phyloP scores from a whole-genome alignment of 805 yeast species.

The Dipodascus geniculatus region DNA sequence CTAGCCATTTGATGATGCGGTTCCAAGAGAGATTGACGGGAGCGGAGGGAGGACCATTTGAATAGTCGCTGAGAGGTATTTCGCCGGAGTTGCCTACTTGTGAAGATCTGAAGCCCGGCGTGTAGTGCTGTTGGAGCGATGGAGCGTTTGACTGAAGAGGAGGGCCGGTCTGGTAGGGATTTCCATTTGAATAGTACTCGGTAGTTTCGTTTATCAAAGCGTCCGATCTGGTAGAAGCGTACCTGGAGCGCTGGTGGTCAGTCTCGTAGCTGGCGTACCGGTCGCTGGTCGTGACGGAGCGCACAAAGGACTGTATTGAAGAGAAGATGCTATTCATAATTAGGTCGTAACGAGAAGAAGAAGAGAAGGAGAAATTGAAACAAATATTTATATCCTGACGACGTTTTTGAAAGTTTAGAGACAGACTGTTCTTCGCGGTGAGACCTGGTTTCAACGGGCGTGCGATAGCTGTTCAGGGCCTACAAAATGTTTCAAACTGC shows the following conservation, averaged over 20 bases:
- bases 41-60: constrained; percentile 50
- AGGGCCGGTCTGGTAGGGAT: constrained; percentile 9
- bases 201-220: constrained; percentile 3
- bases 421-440: too few species aligned
- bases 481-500: neutral
- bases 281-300: constrained; percentile 28
- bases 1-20: constrained; percentile 77
- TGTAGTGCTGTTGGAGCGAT: constrained; percentile 17
- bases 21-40: constrained; percentile 77
- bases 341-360: neutral
- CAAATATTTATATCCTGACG: too few species aligned
- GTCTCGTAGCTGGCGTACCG: constrained; percentile 28
- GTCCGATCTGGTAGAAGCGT: constrained; percentile 2
- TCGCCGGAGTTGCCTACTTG: constrained; percentile 23
- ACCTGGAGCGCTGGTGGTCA: constrained; percentile 6
- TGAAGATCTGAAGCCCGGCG: constrained; percentile 25
- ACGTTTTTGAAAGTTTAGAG: too few species aligned
- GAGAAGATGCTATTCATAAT: constrained; percentile 22
- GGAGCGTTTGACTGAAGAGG: constrained; percentile 11
- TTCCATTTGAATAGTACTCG: constrained; percentile 1
- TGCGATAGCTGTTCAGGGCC: too few species aligned
- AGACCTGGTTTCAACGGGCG: too few species aligned
- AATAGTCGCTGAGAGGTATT: constrained; percentile 28
- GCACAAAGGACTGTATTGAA: constrained; percentile 24
- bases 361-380: neutral